Conservation (phyloP, 2,329 filamentous ascomycete species). For the Epichloe sp. region DNA sequence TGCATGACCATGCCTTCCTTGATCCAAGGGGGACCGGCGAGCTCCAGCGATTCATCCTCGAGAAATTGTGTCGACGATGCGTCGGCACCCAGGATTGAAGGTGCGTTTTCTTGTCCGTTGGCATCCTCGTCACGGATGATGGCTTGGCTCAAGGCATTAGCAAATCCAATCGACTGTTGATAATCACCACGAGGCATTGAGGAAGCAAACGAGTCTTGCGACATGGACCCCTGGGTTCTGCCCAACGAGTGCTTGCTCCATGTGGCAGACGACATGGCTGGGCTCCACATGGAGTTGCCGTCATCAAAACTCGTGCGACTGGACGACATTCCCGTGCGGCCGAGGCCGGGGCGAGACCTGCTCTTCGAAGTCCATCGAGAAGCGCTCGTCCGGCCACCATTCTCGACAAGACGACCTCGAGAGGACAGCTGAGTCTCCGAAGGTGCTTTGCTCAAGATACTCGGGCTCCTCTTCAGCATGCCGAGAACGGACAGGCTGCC, state of each 20-base stretch:
- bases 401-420: slow-evolving; percentile 61
- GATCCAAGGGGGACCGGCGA: slow-evolving; percentile 92
- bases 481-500: slow-evolving; percentile 60
- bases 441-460: slow-evolving; percentile 82
- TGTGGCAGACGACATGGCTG: slow-evolving; percentile 69
- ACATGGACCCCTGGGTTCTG: slow-evolving; percentile 82
- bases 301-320: slow-evolving; percentile 93
- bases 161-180: slow-evolving; percentile 94
- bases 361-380: slow-evolving; percentile 77
- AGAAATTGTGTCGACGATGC: slow-evolving; percentile 52
- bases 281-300: slow-evolving; percentile 79
- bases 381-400: slow-evolving; percentile 37
- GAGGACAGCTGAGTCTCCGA: slow-evolving; percentile 63
- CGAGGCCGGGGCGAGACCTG: slow-evolving; percentile 62
- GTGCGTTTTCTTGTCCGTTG: slow-evolving; percentile 32
- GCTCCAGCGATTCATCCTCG: slow-evolving; percentile 83
- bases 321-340: slow-evolving; percentile 70
- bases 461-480: slow-evolving; percentile 74
- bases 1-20: slow-evolving; percentile 95
- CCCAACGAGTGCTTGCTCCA: slow-evolving; percentile 93
- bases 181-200: slow-evolving; percentile 67
- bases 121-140: slow-evolving; percentile 82
- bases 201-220: slow-evolving; percentile 79
- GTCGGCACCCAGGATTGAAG: slow-evolving; percentile 46
- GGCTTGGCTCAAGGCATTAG: slow-evolving; percentile 88